Percentiles rank a stretch among this genome's conserved stretches.
These are phyloP conservation scores for Tricholoma saponaceum DNA, from an alignment of 768 basidiomycete species.

Conservation along the genomic window DNA sequence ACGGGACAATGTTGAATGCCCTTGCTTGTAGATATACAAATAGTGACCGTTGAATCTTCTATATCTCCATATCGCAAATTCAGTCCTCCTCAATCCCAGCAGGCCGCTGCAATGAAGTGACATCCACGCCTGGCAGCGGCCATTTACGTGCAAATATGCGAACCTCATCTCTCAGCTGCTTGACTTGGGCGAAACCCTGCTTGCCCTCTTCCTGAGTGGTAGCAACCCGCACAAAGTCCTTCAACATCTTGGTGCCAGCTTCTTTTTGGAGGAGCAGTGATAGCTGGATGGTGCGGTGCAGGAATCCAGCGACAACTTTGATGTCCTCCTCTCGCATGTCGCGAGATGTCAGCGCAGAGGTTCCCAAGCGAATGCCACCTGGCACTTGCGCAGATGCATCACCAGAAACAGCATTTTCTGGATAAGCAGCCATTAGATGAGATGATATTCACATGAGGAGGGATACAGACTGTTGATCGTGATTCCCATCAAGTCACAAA, in stretches of 20 bases:
- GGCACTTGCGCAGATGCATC: constrained; percentile 94
- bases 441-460: background rate
- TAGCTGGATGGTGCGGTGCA: constrained; percentile 93
- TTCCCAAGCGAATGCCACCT: constrained; percentile 96
- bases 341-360: constrained; percentile 91
- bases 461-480: constrained; percentile 83
- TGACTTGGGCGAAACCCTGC: constrained; percentile 66
- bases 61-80: background rate
- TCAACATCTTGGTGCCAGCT: constrained; percentile 90
- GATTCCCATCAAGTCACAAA: constrained; percentile 94
- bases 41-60: constrained; percentile 38
- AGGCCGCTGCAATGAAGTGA: constrained; percentile 46
- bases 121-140: constrained; percentile 88
- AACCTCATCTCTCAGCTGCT: constrained; percentile 77
- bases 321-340: constrained; percentile 89
- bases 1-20: constrained; percentile 9
- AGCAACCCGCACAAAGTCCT: constrained; percentile 90
- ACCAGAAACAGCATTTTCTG: constrained; percentile 96
- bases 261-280: constrained; percentile 89
- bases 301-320: constrained; percentile 81
- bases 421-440: background rate
- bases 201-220: constrained; percentile 64
- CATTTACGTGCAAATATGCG: constrained; percentile 75
- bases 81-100: constrained; percentile 56
- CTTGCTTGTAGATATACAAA: constrained; percentile 5